Conservation (phyloP, 2,329 filamentous ascomycete genomes). For the Rhynchosporium secalis region DNA sequence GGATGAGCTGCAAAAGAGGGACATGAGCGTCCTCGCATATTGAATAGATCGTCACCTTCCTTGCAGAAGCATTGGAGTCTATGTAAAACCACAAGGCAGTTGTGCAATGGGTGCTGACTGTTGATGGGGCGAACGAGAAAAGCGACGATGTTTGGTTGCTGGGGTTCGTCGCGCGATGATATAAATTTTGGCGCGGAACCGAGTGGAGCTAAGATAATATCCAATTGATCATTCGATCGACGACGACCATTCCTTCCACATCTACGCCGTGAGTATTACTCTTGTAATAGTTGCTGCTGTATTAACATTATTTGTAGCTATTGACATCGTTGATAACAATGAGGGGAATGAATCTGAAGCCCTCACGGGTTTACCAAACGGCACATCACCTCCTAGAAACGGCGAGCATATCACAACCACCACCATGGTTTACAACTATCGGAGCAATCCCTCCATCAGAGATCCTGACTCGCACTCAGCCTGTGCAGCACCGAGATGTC, state of each 20-base stretch:
- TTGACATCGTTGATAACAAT: conserved; percentile 22
- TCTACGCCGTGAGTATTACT: not conserved
- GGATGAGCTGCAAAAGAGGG: conserved; percentile 56
- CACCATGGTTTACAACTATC: conserved; percentile 40
- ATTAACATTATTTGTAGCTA: not conserved
- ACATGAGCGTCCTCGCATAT: conserved; percentile 65
- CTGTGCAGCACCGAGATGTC: conserved; percentile 47
- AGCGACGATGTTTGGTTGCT: not conserved
- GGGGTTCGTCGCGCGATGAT: not conserved
- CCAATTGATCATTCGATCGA: not conserved
- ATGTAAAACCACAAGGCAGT: not conserved
- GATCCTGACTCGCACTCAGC: conserved; percentile 54
- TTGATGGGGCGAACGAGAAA: not conserved
- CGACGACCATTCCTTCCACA: not conserved
- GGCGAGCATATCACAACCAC: conserved; percentile 41
- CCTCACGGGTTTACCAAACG: conserved; percentile 50
- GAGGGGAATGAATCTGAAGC: conserved; percentile 40
- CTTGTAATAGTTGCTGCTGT: not conserved
- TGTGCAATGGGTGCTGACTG: conserved; percentile 11
- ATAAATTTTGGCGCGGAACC: conserved; percentile 22
- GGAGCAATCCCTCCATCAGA: conserved; percentile 54
- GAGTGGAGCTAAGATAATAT: conserved; percentile 12
- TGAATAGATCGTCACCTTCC: conserved; percentile 43
- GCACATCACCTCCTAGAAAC: conserved; percentile 48
- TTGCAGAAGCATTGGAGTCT: conserved; percentile 30